Percentiles rank a stretch among this genome's conserved stretches.
These are phyloP conservation scores for Geosmithia morbida DNA, from an alignment of 2,329 filamentous ascomycete genomes.

Conservation along the genomic window DNA sequence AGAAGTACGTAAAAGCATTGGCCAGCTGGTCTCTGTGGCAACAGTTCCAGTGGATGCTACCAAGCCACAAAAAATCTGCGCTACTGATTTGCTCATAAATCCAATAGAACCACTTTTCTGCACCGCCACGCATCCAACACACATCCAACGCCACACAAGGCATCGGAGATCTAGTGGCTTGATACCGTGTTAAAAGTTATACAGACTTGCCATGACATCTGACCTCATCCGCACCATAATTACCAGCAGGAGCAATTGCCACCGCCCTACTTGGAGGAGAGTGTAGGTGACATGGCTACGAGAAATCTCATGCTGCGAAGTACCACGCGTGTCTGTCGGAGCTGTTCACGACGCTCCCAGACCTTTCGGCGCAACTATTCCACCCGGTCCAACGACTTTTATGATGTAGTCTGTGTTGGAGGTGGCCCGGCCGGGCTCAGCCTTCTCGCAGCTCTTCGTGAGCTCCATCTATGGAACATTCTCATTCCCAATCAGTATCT, in stretches of 20 bases:
- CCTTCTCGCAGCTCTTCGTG: constrained; percentile 63
- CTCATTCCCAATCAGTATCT: background rate
- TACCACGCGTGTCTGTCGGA: constrained; percentile 27
- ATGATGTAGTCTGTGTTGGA: constrained; percentile 85
- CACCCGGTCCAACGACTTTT: constrained; percentile 51
- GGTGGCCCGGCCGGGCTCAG: constrained; percentile 83
- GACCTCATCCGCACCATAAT: background rate
- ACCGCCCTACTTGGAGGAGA: background rate
- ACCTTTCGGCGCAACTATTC: constrained; percentile 25
- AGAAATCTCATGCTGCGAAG: constrained; percentile 6
- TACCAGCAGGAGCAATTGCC: no score
- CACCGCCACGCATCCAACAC: background rate
- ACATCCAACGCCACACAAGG: background rate
- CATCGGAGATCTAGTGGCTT: background rate
- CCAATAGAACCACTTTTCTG: background rate
- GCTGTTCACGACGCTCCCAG: constrained; percentile 26
- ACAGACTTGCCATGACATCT: background rate
- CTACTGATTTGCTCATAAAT: background rate
- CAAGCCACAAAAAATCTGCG: background rate
- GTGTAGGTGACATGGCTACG: constrained; percentile 3
- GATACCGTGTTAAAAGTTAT: background rate
- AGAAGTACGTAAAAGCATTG: background rate
- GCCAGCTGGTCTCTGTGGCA: constrained; percentile 6
- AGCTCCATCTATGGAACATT: background rate
- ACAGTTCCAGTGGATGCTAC: background rate